These are phyloP conservation scores for Colletotrichum sidae DNA, from an alignment of 2,329 filamentous ascomycete species.

Conservation along the genomic window DNA sequence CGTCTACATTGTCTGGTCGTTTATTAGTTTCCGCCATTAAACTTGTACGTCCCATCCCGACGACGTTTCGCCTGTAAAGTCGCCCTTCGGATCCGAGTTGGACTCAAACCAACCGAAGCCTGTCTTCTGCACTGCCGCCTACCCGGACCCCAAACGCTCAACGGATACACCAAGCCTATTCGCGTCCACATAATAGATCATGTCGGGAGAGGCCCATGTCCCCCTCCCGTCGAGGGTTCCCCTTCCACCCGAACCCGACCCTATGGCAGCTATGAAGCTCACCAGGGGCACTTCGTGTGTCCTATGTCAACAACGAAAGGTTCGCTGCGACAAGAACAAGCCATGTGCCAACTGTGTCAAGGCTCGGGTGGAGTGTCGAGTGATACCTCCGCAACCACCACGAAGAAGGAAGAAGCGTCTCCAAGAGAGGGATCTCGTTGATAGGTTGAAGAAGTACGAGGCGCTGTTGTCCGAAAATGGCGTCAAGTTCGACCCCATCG, in stretches of 20 bases:
- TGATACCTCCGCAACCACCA: slow-evolving; percentile 67
- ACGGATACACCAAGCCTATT: not conserved
- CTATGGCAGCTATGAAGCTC: slow-evolving; percentile 61
- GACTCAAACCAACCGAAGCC: slow-evolving; percentile 28
- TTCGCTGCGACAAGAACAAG: slow-evolving; percentile 79
- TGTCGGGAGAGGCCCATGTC: slow-evolving; percentile 39
- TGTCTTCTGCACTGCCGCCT: slow-evolving; percentile 5
- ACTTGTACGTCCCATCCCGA: slow-evolving; percentile 23
- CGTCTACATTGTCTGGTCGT: slow-evolving; percentile 14
- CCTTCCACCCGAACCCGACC: slow-evolving; percentile 47
- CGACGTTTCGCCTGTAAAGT: slow-evolving; percentile 34
- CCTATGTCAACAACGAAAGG: slow-evolving; percentile 80
- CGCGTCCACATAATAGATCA: slow-evolving; percentile 35
- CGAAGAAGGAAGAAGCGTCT: slow-evolving; percentile 72
- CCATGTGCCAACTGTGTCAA: slow-evolving; percentile 78
- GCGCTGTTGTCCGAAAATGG: slow-evolving; percentile 72
- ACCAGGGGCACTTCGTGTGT: slow-evolving; percentile 74
- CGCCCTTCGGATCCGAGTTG: slow-evolving; percentile 33
- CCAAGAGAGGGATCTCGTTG: slow-evolving; percentile 76
- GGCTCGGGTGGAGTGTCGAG: slow-evolving; percentile 70
- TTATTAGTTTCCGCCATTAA: slow-evolving; percentile 27
- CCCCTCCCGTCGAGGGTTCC: slow-evolving; percentile 39
- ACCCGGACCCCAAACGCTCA: slow-evolving; percentile 1
- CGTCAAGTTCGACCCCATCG: slow-evolving; percentile 76
- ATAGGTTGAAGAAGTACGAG: slow-evolving; percentile 78